These are phyloP conservation scores for Nicotiana tabacum DNA, from an alignment of 257 asterid species.

Conservation along the genomic window DNA sequence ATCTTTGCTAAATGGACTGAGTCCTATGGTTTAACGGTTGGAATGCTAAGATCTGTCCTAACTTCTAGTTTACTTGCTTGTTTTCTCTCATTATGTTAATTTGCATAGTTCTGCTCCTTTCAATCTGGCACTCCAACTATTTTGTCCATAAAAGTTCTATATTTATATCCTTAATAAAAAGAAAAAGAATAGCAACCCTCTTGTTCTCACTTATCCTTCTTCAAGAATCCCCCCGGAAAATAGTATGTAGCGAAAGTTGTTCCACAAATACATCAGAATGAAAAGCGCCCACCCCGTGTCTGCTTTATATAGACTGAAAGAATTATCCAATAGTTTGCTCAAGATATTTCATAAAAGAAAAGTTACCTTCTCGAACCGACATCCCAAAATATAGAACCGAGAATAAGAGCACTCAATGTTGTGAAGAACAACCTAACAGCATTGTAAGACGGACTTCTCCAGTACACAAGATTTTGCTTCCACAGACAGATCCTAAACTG, in stretches of 20 bases:
- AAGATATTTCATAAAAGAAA: neutral
- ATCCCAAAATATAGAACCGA: conserved; percentile 80
- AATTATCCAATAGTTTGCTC: neutral
- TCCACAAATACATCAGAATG: neutral
- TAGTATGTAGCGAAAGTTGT: neutral
- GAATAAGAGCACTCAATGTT: conserved; percentile 56
- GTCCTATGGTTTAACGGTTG: neutral
- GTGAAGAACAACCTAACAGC: conserved; percentile 77
- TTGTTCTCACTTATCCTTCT: neutral
- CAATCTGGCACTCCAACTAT: neutral
- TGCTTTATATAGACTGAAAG: conserved; percentile 1
- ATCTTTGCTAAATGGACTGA: neutral
- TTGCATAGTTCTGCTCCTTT: conserved; percentile 2
- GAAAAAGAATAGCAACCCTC: neutral
- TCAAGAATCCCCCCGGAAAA: neutral
- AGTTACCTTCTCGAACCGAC: conserved; percentile 70
- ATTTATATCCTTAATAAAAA: neutral
- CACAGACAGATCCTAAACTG: conserved; percentile 64
- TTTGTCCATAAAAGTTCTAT: neutral
- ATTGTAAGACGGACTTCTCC: conserved; percentile 83
- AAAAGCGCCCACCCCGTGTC: neutral
- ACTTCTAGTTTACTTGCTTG: neutral
- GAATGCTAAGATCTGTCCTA: neutral
- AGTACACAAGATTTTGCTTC: conserved; percentile 76
- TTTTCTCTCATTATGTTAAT: neutral